Base-by-base conservation (phyloP, 202 grass and related monocot genomes). In the Carex arenaria region DNA sequence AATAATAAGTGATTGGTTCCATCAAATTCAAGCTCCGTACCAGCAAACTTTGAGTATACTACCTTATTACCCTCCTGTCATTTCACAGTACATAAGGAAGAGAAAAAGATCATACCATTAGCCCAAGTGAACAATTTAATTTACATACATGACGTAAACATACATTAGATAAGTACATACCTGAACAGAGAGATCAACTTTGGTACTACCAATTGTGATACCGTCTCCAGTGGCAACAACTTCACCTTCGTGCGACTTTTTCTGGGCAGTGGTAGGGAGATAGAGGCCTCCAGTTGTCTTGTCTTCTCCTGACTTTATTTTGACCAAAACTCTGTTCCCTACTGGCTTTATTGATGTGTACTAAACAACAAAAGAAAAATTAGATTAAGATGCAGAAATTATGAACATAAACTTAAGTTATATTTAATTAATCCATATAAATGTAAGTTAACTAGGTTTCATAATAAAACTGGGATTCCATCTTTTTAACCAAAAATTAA, bases 21-120 rank as follows among this genome's bases (percentile, higher is more conserved):
- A 83, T 98, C 87, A 79, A 98, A 89, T 72, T 93, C 95, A 32
- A 98, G 85, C 82, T 97, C 90, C 36, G 89, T 97, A 82, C 95
- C 95, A 61, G 92, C 92, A 83, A 91, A 94, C 86, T 85, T 98
- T 0, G 87, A 94, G 66, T 94, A 94, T 30, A 94, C 68, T 55
- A 94, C 92, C 75, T 91, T 86, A 28, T 86, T 79, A 47, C 92
- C 95, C 83, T 82, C 76, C 90, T 94, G 51, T 17, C 30, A 78
- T 79, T 62, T 62, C 15, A 56, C 8, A 18, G 6, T 53, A 55
- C 23, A 82, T 6, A 26, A 65, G 78, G 15, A 34, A 54, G 28
- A 68, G 28, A 11, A 15, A 28, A 66, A 19, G 1, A 68, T 65
- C 14, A 34, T 67, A 63, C n/a, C 9, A 30, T 20, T 82, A 82